Evolutionary conservation across 352 stramenopile genomes (phyloP), one percentile per base, ranked within the genome.

Genomic region (Pythium insidiosum): DNA sequence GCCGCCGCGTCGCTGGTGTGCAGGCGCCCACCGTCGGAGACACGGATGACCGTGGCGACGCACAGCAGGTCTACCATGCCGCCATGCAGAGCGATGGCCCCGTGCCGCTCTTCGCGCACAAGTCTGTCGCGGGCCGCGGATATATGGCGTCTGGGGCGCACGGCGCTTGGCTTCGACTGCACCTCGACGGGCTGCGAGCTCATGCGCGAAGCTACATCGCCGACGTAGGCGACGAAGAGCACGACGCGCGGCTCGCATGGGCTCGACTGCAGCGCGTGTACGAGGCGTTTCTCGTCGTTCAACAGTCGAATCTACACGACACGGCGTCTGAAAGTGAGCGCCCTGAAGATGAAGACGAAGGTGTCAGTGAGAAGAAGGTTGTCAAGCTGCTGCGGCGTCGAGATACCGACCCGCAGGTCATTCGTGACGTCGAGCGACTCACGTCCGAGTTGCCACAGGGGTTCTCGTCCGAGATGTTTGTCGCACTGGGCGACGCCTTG

Each of bases 401-500:
- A 21, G 40, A 56, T 13, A 44, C 46, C 12, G 63, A 78, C 38
- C 54, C 73, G 22, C 45, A 41, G 34, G 31, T 67, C 37, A n/a
- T 84, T 33, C 61, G 68, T 24, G 72, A 89, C 34, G 47, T 87
- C 24, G 41, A 73, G 44, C 63, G 61, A 43, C 62, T 89, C 46
- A 65, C 50, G 26, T 22, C 64, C 38, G 50, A 56, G 28, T 58
- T 85, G 45, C 72, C 77, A 0, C 67, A 86, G 34, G 77, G 77
- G 12, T 90, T 90, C 49, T 81, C 74, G 22, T 52, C 77, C 15
- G 56, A 70, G 23, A 84, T 85, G 73, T 90, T 90, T 44, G 54
- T 55, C 6, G 61, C 64, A 34, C 47, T 90, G 16, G 77, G 77
- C n/a, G 67, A 84, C 45, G 73, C 65, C 20, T 50, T 88, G 30